phyloP scores from a whole-genome alignment of 257 asterid genomes.

The Solanum neorickii region DNA sequence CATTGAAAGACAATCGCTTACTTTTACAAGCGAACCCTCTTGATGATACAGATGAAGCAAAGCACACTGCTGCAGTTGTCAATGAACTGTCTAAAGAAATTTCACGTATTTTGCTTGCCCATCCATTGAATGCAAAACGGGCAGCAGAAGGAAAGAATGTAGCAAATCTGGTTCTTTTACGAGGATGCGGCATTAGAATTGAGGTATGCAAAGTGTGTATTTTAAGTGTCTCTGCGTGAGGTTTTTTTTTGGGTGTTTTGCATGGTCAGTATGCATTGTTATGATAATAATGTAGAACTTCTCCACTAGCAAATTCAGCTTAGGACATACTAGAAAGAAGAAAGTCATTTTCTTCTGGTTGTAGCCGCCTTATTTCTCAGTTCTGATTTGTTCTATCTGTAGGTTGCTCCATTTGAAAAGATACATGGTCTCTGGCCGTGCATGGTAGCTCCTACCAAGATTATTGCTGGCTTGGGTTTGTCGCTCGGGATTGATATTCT shows the following conservation, averaged over 20 bases:
- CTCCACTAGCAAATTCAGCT: neutral
- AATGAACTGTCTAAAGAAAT: slow-evolving; percentile 84
- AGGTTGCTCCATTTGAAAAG: slow-evolving; percentile 81
- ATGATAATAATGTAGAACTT: neutral
- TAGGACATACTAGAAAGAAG: neutral
- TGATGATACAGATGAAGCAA: slow-evolving; percentile 82
- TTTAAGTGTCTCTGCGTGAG: neutral
- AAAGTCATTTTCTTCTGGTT: slow-evolving; percentile 1
- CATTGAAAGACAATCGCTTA: slow-evolving; percentile 82
- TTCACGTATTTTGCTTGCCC: slow-evolving; percentile 62
- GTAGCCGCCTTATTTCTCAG: neutral
- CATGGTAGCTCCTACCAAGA: slow-evolving; percentile 98
- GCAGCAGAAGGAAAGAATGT: slow-evolving; percentile 76
- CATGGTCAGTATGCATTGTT: neutral
- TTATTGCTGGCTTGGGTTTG: slow-evolving; percentile 93
- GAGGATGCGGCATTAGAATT: slow-evolving; percentile 97
- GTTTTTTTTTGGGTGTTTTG: neutral
- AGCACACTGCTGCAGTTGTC: slow-evolving; percentile 71
- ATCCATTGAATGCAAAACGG: slow-evolving; percentile 68
- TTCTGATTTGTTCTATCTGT: neutral
- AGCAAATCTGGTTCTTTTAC: slow-evolving; percentile 78
- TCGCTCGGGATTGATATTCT: slow-evolving; percentile 93
- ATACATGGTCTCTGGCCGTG: slow-evolving; percentile 77
- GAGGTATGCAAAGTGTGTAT: slow-evolving; percentile 39
- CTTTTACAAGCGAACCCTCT: slow-evolving; percentile 77